A percentile compares a stretch with the other conserved stretches of the same genome.
phyloP scores from a whole-genome alignment of 345 rosid genomes.

The Kandelia obovata region DNA sequence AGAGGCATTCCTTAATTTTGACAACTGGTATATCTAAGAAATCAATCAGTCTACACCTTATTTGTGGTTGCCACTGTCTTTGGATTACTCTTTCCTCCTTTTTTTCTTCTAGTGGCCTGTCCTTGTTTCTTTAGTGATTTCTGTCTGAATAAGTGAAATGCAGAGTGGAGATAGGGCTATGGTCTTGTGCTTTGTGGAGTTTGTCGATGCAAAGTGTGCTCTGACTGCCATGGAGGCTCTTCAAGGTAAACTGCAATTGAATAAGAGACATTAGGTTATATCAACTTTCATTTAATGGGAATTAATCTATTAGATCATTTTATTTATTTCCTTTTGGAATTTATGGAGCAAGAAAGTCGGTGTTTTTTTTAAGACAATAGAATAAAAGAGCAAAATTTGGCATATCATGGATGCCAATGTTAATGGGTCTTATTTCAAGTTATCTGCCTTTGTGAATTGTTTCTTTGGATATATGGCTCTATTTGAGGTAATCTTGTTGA shows the following conservation, averaged over 20 bases:
- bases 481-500: not conserved
- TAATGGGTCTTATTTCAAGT: not conserved
- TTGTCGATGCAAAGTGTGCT: slow-evolving; percentile 45
- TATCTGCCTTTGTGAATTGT: not conserved
- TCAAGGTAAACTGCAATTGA: slow-evolving; percentile 38
- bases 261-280: no score
- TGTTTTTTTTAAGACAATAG: not conserved
- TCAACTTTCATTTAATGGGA: no score
- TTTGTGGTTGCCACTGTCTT: not conserved
- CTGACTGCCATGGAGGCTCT: slow-evolving; percentile 54
- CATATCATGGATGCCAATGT: not conserved
- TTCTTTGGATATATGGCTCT: not conserved
- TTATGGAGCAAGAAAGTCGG: not conserved
- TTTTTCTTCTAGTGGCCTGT: not conserved
- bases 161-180: slow-evolving; percentile 50
- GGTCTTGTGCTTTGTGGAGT: slow-evolving; percentile 61
- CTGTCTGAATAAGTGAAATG: slow-evolving; percentile 13
- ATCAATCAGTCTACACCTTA: not conserved
- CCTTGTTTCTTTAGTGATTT: not conserved
- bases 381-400: not conserved
- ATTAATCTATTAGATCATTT: not conserved
- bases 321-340: not conserved
- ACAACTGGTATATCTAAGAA: not conserved
- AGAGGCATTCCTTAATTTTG: no score
- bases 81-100: not conserved